Percentiles rank a stretch among this genome's conserved stretches.
phyloP scores from a whole-genome alignment of 495 filamentous ascomycete species.

The Geopyxis carbonaria region DNA sequence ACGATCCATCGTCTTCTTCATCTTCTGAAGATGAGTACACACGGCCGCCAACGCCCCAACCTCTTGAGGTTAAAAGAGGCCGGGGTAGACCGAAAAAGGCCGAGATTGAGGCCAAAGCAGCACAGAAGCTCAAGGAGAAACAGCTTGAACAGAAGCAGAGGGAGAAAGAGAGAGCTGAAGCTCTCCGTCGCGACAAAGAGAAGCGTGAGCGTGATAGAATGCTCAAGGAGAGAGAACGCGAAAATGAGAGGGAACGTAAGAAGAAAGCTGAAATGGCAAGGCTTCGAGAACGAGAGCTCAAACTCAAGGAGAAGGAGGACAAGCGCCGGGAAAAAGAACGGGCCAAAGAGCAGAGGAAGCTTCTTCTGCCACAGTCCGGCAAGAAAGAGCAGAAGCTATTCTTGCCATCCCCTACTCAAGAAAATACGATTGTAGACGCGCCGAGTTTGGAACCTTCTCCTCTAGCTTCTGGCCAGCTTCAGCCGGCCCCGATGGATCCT shows the following conservation, averaged over 20 bases:
- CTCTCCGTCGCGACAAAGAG: conserved; percentile 6
- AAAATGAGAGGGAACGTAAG: conserved; percentile 6
- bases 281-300: conserved; percentile 7
- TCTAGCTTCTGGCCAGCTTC: conserved; percentile 1
- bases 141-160: conserved; percentile 6
- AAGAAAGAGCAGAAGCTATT: conserved; percentile 14
- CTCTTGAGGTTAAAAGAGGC: conserved; percentile 16
- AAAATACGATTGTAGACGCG: not conserved
- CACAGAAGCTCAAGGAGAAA: conserved; percentile 3
- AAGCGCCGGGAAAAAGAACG: conserved; percentile 14
- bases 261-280: conserved; percentile 15
- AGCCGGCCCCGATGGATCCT: conserved; percentile 10
- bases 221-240: not conserved
- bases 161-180: conserved; percentile 12
- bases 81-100: conserved; percentile 18
- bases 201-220: no score
- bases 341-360: conserved; percentile 8
- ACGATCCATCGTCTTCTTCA: conserved; percentile 9
- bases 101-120: conserved; percentile 8
- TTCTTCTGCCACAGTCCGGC: conserved; percentile 6
- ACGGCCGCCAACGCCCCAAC: conserved; percentile 13
- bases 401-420: no score
- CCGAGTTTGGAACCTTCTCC: not conserved
- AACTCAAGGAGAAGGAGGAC: conserved; percentile 5
- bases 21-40: conserved; percentile 11